Base-by-base conservation (phyloP, 176 grass and related monocot genomes). In the Sorghum bicolor region DNA sequence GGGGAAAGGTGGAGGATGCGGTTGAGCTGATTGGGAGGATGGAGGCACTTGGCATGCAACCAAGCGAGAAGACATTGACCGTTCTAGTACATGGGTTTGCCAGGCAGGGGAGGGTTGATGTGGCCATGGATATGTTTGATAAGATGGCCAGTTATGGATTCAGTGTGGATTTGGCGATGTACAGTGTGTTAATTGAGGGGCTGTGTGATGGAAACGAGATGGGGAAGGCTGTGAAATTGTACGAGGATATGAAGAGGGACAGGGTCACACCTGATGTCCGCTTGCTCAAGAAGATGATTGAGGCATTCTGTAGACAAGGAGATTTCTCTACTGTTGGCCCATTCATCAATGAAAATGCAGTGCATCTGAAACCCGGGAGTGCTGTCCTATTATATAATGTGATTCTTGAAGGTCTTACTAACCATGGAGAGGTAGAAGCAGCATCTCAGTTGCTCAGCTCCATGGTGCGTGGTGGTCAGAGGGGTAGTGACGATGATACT, bases 141-240 rank as follows among this genome's bases (percentile, higher is more conserved):
- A 98, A 87, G 86, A 88, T 98, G 89, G 29, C 43, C 47, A 28
- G n/a, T 83, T 78, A 80, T 60, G 89, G 89, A 30, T 93, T 93
- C 61, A 26, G 47, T 81, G 89, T 82, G 64, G 85, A 95, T 82
- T 85, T 98, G 85, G 14, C 85, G 0, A 88, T 94, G 39, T 94
- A 95, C 44, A 79, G 70, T 76, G 87, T 86, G 61, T 83, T 98
- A 76, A 94, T 95, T 74, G 93, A 90, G 50, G 85, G 89, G 28
- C 68, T 95, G 14, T 93, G 83, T 88, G 74, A 88, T 68, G 63
- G 31, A 13, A 90, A 95, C 30, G 70, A 92, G 40, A 53, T 90
- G 2, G 16, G 37, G 10, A 64, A 76, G 60, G 93, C 80, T 52
- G 20, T 90, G 3, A 61, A 88, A 31, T 30, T 95, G 29, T 95